Evolutionary conservation across 106 monocot genomes (phyloP).

Genomic region (Cymbidium sinense): DNA sequence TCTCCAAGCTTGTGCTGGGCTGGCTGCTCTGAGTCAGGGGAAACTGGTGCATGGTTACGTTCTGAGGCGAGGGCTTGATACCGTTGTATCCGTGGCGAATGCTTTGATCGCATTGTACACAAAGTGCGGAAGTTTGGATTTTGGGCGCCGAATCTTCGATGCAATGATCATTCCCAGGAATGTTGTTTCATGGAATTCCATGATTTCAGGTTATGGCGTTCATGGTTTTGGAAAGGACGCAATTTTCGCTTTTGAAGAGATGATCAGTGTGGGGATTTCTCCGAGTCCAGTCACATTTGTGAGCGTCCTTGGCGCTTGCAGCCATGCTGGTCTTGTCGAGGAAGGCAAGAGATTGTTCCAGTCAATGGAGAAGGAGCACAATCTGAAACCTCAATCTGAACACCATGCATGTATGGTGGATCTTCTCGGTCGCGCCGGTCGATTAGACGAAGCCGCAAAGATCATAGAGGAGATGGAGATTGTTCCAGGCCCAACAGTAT

Average conservation of each 20-base stretch:
- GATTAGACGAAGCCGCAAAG: constrained; percentile 39
- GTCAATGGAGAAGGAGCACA: constrained; percentile 32
- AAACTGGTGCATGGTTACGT: constrained; percentile 62
- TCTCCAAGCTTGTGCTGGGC: constrained; percentile 67
- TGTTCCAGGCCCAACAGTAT: constrained; percentile 59
- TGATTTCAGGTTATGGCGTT: constrained; percentile 45
- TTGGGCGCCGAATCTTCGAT: constrained; percentile 30
- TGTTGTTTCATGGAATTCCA: constrained; percentile 73
- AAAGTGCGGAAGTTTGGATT: constrained; percentile 48
- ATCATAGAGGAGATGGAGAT: constrained; percentile 48
- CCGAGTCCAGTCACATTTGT: constrained; percentile 48
- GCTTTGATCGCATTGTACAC: constrained; percentile 64
- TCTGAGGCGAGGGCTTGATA: constrained; percentile 49
- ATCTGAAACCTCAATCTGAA: constrained; percentile 33
- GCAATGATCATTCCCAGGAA: constrained; percentile 22
- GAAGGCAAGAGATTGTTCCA: constrained; percentile 46
- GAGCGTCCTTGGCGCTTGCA: constrained; percentile 55
- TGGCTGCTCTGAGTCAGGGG: constrained; percentile 54
- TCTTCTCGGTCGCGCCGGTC: constrained; percentile 62
- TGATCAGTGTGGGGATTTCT: constrained; percentile 31
- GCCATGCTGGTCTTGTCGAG: constrained; percentile 46
- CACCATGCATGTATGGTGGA: constrained; percentile 74
- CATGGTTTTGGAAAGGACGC: constrained; percentile 54
- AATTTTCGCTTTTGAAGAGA: constrained; percentile 40
- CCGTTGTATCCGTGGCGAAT: constrained; percentile 40